Evolutionary conservation across 1,284 basidiomycete genomes (phyloP).

Genomic region (Naganishia albida): DNA sequence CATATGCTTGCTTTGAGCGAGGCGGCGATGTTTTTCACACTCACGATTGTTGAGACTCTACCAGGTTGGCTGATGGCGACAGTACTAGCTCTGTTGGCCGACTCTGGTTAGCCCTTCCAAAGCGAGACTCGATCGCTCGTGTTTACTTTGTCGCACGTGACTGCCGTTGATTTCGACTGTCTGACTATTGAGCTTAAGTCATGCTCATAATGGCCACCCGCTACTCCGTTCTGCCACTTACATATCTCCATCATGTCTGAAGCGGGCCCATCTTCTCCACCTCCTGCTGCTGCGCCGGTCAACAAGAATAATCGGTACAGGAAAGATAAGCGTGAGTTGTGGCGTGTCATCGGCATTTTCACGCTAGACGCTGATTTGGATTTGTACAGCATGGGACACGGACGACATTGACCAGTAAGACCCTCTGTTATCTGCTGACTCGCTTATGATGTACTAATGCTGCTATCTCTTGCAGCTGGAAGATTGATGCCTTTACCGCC

Average conservation of each 20-base stretch:
- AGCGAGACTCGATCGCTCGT: background rate
- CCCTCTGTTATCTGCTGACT: slow-evolving; percentile 15
- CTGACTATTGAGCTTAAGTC: background rate
- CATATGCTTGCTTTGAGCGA: no score
- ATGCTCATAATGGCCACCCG: background rate
- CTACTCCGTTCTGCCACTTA: background rate
- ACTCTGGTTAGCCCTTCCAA: background rate
- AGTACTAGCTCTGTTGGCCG: no score
- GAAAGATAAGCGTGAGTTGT: slow-evolving; percentile 79
- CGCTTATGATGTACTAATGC: background rate
- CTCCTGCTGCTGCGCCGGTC: slow-evolving; percentile 41
- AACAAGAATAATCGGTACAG: slow-evolving; percentile 85
- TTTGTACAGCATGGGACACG: slow-evolving; percentile 84
- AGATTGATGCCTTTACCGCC: slow-evolving; percentile 74
- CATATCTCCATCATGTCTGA: slow-evolving; percentile 9
- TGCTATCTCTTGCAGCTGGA: slow-evolving; percentile 66
- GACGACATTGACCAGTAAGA: slow-evolving; percentile 98
- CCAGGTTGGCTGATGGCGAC: no score
- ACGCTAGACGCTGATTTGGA: no score
- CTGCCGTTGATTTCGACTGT: slow-evolving; percentile 2
- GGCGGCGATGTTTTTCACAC: no score
- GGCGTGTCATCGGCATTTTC: background rate
- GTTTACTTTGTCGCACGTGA: slow-evolving; percentile 6
- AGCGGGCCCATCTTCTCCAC: slow-evolving; percentile 13
- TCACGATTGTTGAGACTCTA: no score